Base-by-base conservation (phyloP, 805 yeast genomes). In the Hagleromyces aurorensis region DNA sequence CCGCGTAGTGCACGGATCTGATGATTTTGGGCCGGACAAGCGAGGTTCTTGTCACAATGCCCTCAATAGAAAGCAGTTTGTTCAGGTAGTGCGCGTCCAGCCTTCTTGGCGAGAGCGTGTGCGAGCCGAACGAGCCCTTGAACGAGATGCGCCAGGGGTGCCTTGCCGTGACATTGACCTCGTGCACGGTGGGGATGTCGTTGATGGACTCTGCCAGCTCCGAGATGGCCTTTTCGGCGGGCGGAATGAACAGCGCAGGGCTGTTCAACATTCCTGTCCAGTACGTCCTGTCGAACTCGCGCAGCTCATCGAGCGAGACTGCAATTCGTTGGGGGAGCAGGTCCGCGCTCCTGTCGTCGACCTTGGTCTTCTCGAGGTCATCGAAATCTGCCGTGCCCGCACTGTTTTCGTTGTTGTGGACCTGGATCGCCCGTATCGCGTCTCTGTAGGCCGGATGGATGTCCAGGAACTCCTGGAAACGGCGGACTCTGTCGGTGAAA, bases 11-110 rank as follows among this genome's bases (percentile, higher is more conserved):
- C 16, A 91, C 95, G 7, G 95, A 84, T 46, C 94, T 71, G 27
- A 86, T 69, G 32, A 89, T 72, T 55, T 89, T 89, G 20, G 98
- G 98, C 38, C 97, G 71, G 23, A 91, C 94, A 34, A 91, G 65
- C 1, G 96, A 86, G 17, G 94, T 87, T 40, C 91, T 69, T 1
- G 97, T 89, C 11, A 91, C 95, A 45, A 91, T 91, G 33, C 98
- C 98, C 59, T 91, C 96, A 14, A 91, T 67, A 1, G 94, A 77
- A 24, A 91, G 74, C 70, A 89, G 64, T 50, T 78, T 78, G 33
- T 94, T 85, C 29, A 91, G 63, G 41, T 73, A 78, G 9, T 69
- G 59, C 2, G 97, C 78, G 36, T 78, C 72, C 34, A 91, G 75
- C 3, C 95, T 75, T 48, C 97, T 71, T 13, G 98, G 96, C 14